A percentile compares a stretch with the other conserved stretches of the same genome.
phyloP scores from a whole-genome alignment of 2,329 filamentous ascomycete genomes.

The Arthrobotrys iridis region DNA sequence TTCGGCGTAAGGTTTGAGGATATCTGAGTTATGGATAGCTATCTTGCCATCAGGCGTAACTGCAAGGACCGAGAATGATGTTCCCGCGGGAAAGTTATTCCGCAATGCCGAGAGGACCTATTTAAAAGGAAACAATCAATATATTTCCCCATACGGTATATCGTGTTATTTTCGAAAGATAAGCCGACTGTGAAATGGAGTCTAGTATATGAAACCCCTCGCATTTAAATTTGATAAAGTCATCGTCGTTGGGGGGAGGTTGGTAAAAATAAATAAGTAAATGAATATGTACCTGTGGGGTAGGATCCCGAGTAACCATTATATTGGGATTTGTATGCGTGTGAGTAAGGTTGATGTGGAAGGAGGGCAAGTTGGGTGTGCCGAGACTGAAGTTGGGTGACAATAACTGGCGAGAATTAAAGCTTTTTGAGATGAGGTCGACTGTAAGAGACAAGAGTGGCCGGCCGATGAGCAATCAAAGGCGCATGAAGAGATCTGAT shows the following conservation, averaged over 20 bases:
- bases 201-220: not conserved
- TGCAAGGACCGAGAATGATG: constrained; percentile 56
- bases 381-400: not conserved
- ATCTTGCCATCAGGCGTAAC: constrained; percentile 56
- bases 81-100: constrained; percentile 47
- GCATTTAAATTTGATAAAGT: not conserved
- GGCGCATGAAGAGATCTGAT: constrained; percentile 14
- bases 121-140: not conserved
- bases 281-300: constrained; percentile 34
- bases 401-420: not conserved
- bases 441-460: not conserved
- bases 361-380: not conserved
- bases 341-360: not conserved
- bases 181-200: not conserved
- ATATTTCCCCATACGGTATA: not conserved
- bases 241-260: not conserved
- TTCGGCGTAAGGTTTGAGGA: constrained; percentile 54
- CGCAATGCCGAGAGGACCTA: constrained; percentile 34
- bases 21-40: constrained; percentile 53
- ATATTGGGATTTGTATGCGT: not conserved
- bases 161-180: not conserved
- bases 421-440: not conserved
- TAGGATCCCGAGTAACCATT: constrained; percentile 36
- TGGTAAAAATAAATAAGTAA: not conserved
- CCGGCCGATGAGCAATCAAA: constrained; percentile 3